phyloP scores from a whole-genome alignment of 2,329 filamentous ascomycete genomes.

The Monosporascus sp. region DNA sequence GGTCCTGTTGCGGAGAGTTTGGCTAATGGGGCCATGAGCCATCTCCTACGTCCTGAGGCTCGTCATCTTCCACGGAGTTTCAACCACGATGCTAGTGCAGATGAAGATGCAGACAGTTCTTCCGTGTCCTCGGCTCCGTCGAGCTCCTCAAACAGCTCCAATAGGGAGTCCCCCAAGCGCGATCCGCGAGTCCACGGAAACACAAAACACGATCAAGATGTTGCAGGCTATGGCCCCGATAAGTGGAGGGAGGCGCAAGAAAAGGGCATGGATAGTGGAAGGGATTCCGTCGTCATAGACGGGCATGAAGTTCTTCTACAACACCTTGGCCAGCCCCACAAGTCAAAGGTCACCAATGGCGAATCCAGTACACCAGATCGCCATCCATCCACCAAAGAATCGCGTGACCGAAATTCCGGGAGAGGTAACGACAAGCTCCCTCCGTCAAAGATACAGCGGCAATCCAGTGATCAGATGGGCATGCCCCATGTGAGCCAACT shows the following conservation, averaged over 20 bases:
- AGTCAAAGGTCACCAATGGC: slow-evolving; percentile 1
- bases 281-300: slow-evolving; percentile 66
- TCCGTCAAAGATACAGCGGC: slow-evolving; percentile 52
- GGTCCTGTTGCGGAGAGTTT: slow-evolving; percentile 18
- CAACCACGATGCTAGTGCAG: slow-evolving; percentile 22
- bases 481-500: slow-evolving; percentile 66
- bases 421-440: slow-evolving; percentile 48
- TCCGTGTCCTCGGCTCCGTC: slow-evolving; percentile 11
- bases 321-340: slow-evolving; percentile 3
- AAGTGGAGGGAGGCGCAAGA: slow-evolving; percentile 64
- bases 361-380: slow-evolving; percentile 2
- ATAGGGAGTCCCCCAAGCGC: slow-evolving; percentile 22
- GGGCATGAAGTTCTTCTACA: slow-evolving; percentile 69
- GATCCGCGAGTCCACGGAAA: slow-evolving; percentile 59
- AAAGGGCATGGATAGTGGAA: slow-evolving; percentile 55
- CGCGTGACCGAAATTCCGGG: slow-evolving; percentile 28
- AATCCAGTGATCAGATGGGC: slow-evolving; percentile 62
- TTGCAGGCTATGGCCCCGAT: slow-evolving; percentile 73
- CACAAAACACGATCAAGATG: slow-evolving; percentile 63
- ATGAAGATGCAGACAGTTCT: slow-evolving; percentile 9
- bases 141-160: slow-evolving; percentile 26
- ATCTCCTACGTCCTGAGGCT: slow-evolving; percentile 6
- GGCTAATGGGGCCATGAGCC: slow-evolving; percentile 10
- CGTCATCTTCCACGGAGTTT: slow-evolving; percentile 18
- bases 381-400: slow-evolving; percentile 23